Evolutionary conservation across 768 basidiomycete species (phyloP), one percentile per base, ranked within the genome.

Genomic region (Boletus huronensis): DNA sequence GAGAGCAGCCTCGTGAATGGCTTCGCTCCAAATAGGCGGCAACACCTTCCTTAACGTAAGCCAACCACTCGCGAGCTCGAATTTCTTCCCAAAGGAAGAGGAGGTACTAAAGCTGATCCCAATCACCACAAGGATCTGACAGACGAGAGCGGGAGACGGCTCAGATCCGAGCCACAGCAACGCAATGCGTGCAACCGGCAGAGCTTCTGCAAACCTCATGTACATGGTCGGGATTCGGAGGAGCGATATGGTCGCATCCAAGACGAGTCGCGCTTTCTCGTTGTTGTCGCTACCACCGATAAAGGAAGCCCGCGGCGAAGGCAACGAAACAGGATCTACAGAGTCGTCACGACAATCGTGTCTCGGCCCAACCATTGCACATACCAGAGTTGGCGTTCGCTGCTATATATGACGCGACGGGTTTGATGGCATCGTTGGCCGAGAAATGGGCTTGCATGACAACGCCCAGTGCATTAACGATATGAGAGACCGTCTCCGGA

Each of bases 41-140:
- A 95, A 63, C 26, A 87, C 79, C 4, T 77, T 77, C 65, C 84
- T 87, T 34, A 96, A 66, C 3, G 88, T 76, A 43, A 77, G 83
- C 88, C 93, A 96, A 9, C 94, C 94, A 49, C 85, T 86, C 35
- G 90, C 84, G 1, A 88, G 74, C 66, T 95, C 93, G 60, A 96
- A 93, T 61, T 90, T 93, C 52, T 87, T 77, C 43, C 74, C 79
- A 72, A 94, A 97, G 2, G 84, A 80, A 10, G 78, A 64, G 0
- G 84, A 83, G 28, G 75, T 68, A 16, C 70, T 71, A 28, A 86
- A 74, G 54, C 84, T 79, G 50, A 85, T 74, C 2, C 75, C 75
- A 9, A 91, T 77, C 19, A 93, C 70, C 1, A 70, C 70, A 1
- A 92, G 74, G 38, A 91, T 76, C 58, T 84, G 80, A 26, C 79